Conservation (phyloP, 176 grass and related monocot species). For the Areca catechu region DNA sequence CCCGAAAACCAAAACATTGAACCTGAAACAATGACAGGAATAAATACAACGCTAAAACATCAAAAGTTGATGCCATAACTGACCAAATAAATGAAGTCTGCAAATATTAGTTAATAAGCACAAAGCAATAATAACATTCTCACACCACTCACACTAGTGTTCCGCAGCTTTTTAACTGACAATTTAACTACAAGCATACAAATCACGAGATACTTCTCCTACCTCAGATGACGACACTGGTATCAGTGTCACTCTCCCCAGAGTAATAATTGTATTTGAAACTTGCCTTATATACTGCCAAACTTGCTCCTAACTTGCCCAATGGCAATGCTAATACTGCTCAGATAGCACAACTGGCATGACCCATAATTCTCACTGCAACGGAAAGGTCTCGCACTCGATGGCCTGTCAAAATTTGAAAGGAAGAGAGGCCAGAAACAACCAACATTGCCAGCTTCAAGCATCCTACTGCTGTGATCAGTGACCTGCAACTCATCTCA, state of each 20-base stretch:
- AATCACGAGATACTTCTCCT: background rate
- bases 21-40: conserved; percentile 9
- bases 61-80: background rate
- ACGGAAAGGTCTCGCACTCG: too few relatives aligned
- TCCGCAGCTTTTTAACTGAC: background rate
- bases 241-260: conserved; percentile 8
- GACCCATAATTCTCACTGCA: too few relatives aligned
- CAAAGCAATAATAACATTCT: background rate
- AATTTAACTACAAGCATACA: background rate
- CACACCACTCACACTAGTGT: background rate
- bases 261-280: conserved; percentile 5
- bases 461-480: background rate
- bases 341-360: too few relatives aligned
- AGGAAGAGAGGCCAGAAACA: too few relatives aligned
- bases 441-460: too few relatives aligned
- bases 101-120: background rate
- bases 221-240: conserved; percentile 13
- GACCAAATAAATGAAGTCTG: too few relatives aligned
- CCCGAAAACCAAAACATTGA: conserved; percentile 47
- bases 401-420: too few relatives aligned
- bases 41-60: background rate
- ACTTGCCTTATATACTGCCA: conserved; percentile 7
- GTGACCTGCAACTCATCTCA: too few relatives aligned
- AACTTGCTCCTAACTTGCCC: background rate
- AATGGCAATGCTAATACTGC: too few relatives aligned